A percentile compares a stretch with the other conserved stretches of the same genome.
Evolutionary conservation across 805 yeast species (phyloP).

Genomic region (Yueomyces sp.): DNA sequence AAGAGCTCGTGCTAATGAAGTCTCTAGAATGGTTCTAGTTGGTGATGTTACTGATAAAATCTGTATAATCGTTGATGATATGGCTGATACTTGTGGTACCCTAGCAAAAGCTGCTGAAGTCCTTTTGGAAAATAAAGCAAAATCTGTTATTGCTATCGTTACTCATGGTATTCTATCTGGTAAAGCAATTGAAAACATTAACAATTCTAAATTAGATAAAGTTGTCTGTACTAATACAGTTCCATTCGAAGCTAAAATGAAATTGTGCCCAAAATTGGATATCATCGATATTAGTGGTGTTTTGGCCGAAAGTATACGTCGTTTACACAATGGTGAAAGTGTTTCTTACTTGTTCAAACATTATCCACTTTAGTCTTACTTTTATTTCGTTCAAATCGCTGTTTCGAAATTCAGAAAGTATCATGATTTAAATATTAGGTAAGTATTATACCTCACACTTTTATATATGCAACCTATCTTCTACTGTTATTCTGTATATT

Average conservation of each 20-base stretch:
- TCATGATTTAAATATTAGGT: too few species aligned
- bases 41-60: slow-evolving; percentile 71
- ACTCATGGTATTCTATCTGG: slow-evolving; percentile 74
- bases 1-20: slow-evolving; percentile 73
- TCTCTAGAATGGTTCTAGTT: slow-evolving; percentile 70
- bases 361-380: slow-evolving; percentile 11
- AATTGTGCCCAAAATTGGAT: slow-evolving; percentile 43
- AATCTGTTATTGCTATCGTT: slow-evolving; percentile 66
- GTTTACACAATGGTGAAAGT: slow-evolving; percentile 93
- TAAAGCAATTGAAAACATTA: slow-evolving; percentile 58
- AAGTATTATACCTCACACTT: too few species aligned
- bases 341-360: slow-evolving; percentile 54
- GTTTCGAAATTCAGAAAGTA: too few species aligned
- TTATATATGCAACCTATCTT: too few species aligned
- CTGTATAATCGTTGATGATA: slow-evolving; percentile 73
- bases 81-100: slow-evolving; percentile 88
- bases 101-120: slow-evolving; percentile 73
- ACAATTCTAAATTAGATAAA: slow-evolving; percentile 50
- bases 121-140: slow-evolving; percentile 52
- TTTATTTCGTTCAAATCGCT: too few species aligned
- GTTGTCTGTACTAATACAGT: slow-evolving; percentile 74
- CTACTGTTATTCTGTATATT: too few species aligned
- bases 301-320: slow-evolving; percentile 85
- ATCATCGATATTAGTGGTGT: slow-evolving; percentile 77
- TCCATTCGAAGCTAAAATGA: slow-evolving; percentile 54